These are phyloP conservation scores for Aspergillus aculeatinus DNA, from an alignment of 2,329 filamentous ascomycete genomes.

Conservation along the genomic window DNA sequence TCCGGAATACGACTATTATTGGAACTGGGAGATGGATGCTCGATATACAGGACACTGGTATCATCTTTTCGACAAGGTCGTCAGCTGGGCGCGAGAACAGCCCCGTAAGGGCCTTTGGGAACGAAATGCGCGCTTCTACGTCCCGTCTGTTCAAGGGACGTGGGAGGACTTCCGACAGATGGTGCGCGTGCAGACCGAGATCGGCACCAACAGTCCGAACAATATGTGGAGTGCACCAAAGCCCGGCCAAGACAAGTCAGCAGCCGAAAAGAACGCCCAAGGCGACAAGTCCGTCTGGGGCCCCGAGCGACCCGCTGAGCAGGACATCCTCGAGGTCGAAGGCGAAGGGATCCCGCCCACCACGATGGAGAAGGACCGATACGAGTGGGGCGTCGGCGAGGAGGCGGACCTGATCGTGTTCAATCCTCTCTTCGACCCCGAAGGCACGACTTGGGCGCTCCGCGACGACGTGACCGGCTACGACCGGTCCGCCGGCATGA, in stretches of 20 bases:
- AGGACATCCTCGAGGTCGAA: slow-evolving; percentile 70
- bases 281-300: slow-evolving; percentile 76
- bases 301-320: slow-evolving; percentile 65
- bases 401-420: slow-evolving; percentile 90
- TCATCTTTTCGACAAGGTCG: slow-evolving; percentile 70
- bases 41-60: slow-evolving; percentile 79
- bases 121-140: slow-evolving; percentile 73
- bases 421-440: slow-evolving; percentile 87
- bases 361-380: slow-evolving; percentile 73
- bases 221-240: slow-evolving; percentile 63
- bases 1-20: slow-evolving; percentile 76
- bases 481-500: slow-evolving; percentile 59
- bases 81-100: slow-evolving; percentile 68
- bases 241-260: slow-evolving; percentile 21
- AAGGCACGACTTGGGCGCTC: slow-evolving; percentile 80
- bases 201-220: slow-evolving; percentile 63
- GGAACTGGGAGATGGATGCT: slow-evolving; percentile 87
- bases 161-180: slow-evolving; percentile 81
- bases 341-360: slow-evolving; percentile 73
- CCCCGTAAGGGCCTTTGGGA: slow-evolving; percentile 81
- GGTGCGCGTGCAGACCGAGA: slow-evolving; percentile 72
- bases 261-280: slow-evolving; percentile 31
- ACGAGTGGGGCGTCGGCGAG: slow-evolving; percentile 83
- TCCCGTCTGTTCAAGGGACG: slow-evolving; percentile 71
- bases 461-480: slow-evolving; percentile 82